Base-by-base conservation (phyloP, 768 basidiomycete genomes). In the Kwoniella botswanensis region DNA sequence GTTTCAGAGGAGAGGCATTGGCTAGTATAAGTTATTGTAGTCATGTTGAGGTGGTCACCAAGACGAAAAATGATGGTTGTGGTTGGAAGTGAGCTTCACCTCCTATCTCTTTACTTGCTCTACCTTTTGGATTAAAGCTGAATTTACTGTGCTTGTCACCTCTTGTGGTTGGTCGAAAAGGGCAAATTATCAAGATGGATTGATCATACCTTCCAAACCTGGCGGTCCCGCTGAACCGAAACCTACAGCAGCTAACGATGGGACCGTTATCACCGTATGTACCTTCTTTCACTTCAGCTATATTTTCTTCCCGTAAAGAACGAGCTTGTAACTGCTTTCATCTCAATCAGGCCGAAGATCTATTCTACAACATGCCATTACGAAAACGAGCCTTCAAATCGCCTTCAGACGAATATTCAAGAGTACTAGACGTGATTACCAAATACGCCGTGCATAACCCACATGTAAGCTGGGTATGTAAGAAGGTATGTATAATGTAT, bases 371-470 rank as follows among this genome's bases (percentile, higher is more conserved):
- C 74, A 93, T 90, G 0, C 93, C 94, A 0, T 89, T 91, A 2
- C 91, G 97, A 57, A 87, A 95, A 24, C 89, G 92, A 3, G 92
- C 94, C 1, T 86, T 98, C 65, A 89, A 92, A 44, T 91, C 89
- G 67, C 84, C 90, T 3, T 91, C 93, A 2, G 96, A 98, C 74
- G 97, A 99, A 80, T 98, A 96, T 82, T 87, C 89, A 4, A 88
- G 93, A 43, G 94, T 98, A 54, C 86, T 98, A 2, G 93, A 96
- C 72, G 92, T 98, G 11, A 86, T 98, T 29, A 93, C 92, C 2
- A 92, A 91, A 71, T 99, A 99, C 79, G 93, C 97, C 0, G 87
- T 95, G 11, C 97, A 99, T 82, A 98, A 99, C 80, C 89, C 96
- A 0, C 88, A 87, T 12, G 89, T 94, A 3, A 88, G 94, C 0